phyloP scores from a whole-genome alignment of 352 stramenopile genomes.

The Phytophthora constricta region DNA sequence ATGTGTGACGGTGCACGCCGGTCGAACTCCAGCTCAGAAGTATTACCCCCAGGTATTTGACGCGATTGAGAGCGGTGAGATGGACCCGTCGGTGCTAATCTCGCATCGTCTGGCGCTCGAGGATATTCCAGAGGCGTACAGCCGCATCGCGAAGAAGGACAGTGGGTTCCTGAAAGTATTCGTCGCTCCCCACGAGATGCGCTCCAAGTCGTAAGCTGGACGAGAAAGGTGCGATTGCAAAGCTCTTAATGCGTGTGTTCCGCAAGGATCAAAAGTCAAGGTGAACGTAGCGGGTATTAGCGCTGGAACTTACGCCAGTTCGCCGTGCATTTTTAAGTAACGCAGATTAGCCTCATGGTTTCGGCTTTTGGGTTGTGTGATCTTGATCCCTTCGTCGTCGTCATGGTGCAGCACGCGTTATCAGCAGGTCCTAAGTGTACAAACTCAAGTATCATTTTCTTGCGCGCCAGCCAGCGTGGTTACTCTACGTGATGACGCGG shows the following conservation, averaged over 20 bases:
- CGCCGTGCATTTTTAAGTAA: background rate
- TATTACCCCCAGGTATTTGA: constrained; percentile 64
- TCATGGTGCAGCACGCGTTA: background rate
- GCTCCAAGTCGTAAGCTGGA: constrained; percentile 37
- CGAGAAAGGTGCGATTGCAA: background rate
- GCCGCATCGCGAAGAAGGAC: constrained; percentile 62
- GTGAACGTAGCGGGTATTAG: background rate
- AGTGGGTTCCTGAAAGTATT: constrained; percentile 69
- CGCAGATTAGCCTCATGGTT: no score
- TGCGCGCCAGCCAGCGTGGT: no score
- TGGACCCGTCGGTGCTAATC: constrained; percentile 63
- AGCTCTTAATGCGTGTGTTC: background rate
- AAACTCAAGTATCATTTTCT: no score
- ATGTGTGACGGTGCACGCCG: constrained; percentile 57
- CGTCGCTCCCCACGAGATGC: constrained; percentile 51
- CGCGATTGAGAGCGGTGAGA: constrained; percentile 58
- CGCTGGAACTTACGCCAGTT: background rate
- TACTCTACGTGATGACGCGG: background rate
- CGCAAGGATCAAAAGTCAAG: background rate
- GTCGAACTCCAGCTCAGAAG: constrained; percentile 57
- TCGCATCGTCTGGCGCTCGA: constrained; percentile 64
- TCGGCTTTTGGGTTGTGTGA: background rate
- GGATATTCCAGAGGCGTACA: constrained; percentile 60
- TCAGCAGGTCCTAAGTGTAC: no score
- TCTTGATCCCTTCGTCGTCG: background rate